phyloP scores from a whole-genome alignment of 495 filamentous ascomycete genomes.

The Friedmanniomyces simplex region DNA sequence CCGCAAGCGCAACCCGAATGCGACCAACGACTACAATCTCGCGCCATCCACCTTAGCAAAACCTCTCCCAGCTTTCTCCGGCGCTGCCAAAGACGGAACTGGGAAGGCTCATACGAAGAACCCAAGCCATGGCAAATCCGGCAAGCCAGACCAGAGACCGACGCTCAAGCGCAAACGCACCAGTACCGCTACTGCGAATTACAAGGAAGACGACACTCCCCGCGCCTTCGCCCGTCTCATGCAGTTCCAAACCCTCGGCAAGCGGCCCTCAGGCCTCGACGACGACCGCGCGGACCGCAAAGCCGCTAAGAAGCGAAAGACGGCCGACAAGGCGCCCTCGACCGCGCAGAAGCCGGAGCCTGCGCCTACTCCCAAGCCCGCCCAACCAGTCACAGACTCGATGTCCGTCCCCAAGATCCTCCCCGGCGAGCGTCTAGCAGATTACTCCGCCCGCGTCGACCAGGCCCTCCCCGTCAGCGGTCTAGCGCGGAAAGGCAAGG shows the following conservation, averaged over 20 bases:
- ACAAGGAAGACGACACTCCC: slow-evolving; percentile 64
- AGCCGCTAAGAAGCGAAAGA: slow-evolving; percentile 41
- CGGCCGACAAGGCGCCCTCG: not conserved
- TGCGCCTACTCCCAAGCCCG: no score
- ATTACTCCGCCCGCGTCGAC: slow-evolving; percentile 79
- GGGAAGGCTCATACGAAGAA: slow-evolving; percentile 10
- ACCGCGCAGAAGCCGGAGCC: no score
- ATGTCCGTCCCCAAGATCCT: slow-evolving; percentile 51
- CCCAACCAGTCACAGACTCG: no score
- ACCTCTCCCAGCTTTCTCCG: slow-evolving; percentile 45
- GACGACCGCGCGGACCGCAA: slow-evolving; percentile 39
- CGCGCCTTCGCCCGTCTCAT: slow-evolving; percentile 76
- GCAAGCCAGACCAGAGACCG: not conserved
- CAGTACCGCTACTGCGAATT: slow-evolving; percentile 30
- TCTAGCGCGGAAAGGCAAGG: slow-evolving; percentile 26
- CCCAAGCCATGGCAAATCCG: no score
- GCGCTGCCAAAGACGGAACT: not conserved
- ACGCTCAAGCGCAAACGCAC: slow-evolving; percentile 25
- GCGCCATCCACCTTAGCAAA: slow-evolving; percentile 61
- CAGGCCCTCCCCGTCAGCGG: slow-evolving; percentile 66
- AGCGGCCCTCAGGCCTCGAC: slow-evolving; percentile 53
- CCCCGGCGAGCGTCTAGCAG: slow-evolving; percentile 69
- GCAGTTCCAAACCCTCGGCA: slow-evolving; percentile 47
- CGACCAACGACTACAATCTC: slow-evolving; percentile 53
- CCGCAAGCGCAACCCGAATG: slow-evolving; percentile 44